A percentile compares a stretch with the other conserved stretches of the same genome.
Evolutionary conservation across 2,329 filamentous ascomycete species (phyloP).

Genomic region (Ophiostoma himal-ulmi): DNA sequence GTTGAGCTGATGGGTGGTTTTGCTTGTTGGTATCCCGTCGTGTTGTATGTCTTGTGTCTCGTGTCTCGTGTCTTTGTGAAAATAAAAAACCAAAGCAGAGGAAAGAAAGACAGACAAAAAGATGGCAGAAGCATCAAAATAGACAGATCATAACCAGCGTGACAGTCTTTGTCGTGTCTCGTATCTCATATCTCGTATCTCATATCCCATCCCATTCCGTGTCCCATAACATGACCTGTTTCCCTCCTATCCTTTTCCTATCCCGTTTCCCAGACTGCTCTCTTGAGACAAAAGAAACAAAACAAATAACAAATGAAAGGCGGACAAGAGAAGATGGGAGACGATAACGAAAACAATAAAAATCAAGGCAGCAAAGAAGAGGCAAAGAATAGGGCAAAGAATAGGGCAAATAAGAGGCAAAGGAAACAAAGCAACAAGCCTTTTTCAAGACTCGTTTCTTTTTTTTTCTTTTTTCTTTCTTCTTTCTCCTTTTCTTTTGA

Average conservation of each 20-base stretch:
- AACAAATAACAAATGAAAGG: neutral
- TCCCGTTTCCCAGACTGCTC: neutral
- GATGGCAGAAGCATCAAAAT: neutral
- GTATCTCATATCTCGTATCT: neutral
- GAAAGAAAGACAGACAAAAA: neutral
- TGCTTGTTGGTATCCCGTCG: neutral
- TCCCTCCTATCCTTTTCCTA: neutral
- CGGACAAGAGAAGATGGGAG: neutral
- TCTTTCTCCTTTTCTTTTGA: neutral
- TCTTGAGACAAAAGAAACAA: neutral
- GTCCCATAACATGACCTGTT: no score
- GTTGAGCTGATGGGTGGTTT: neutral
- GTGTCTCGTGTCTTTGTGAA: neutral
- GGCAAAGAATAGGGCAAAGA: neutral
- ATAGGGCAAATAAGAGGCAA: neutral
- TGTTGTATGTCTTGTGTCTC: neutral
- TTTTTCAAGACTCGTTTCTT: neutral
- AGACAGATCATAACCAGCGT: neutral
- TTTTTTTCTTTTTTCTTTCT: neutral
- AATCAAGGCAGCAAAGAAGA: neutral
- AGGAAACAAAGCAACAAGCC: neutral
- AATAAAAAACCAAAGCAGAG: neutral
- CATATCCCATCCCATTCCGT: no score
- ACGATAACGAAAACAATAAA: neutral
- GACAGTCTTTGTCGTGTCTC: neutral